phyloP scores from a whole-genome alignment of 768 basidiomycete species.

The Suillus alpinus region DNA sequence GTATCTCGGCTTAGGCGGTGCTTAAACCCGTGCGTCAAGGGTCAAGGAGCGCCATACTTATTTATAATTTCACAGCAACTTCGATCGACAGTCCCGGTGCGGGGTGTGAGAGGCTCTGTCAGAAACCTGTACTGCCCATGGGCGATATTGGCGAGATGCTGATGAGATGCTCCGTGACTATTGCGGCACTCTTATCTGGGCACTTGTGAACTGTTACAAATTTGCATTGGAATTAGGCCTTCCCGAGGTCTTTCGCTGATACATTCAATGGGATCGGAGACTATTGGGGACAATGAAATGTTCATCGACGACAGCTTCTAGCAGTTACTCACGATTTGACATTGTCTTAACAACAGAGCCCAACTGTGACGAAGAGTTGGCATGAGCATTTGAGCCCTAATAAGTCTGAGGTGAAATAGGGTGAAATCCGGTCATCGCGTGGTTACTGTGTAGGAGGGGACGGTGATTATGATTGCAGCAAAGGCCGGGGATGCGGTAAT shows the following conservation, averaged over 20 bases:
- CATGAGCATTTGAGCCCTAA: background rate
- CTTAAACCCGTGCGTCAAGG: background rate
- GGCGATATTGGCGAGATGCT: background rate
- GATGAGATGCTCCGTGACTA: background rate
- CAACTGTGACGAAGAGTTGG: background rate
- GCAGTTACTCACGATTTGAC: background rate
- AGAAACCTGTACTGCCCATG: background rate
- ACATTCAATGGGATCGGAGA: background rate
- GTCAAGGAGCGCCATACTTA: background rate
- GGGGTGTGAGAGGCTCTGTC: background rate
- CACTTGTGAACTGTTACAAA: background rate
- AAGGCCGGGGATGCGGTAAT: background rate
- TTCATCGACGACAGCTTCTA: background rate
- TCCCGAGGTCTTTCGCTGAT: background rate
- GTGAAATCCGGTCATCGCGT: background rate
- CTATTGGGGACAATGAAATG: background rate
- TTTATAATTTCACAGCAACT: background rate
- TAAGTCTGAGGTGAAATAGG: background rate
- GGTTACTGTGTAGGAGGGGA: background rate
- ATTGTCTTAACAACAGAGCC: background rate
- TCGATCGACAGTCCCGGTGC: background rate
- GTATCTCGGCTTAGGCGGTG: background rate
- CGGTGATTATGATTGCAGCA: background rate
- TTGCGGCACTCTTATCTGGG: background rate
- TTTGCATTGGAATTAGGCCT: background rate